Evolutionary conservation across 495 filamentous ascomycete species (phyloP), one percentile per base, ranked within the genome.

Genomic region (Jackrogersella multiformis): DNA sequence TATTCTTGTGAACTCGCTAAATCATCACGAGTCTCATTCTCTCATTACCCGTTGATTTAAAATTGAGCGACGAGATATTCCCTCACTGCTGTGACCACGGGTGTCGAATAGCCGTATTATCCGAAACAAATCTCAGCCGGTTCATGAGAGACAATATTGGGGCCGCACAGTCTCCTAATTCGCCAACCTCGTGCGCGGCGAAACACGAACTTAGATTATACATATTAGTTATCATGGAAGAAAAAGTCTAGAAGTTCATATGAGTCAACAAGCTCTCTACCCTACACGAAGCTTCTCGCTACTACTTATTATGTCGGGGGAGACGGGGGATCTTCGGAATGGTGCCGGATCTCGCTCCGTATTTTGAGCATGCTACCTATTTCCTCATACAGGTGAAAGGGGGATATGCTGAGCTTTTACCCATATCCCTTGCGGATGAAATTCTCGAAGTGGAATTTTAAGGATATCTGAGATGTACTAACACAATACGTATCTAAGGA

Each of bases 241-340:
- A 46, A 26, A 5, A 26, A 21, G 12, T 13, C 8, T 26, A 26
- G 20, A 21, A 6, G 38, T 18, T 42, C 5, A 12, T 13, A 61
- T 52, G 24, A 45, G 28, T 36, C 58, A 16, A 28, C 35, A 23
- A 44, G 7, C 2, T 10, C 45, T 13, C 15, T 10, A 61, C 32
- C 5, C 34, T 52, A 42, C n/a, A 15, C 5, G 57, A 52, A 23
- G 21, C 23, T 42, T 61, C 57, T 42, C 21, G 45, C 26, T 23
- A 18, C 5, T 34, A 49, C 39, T 13, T 34, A 12, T 35, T 9
- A 13, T n/a, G n/a, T n/a, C n/a, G n/a, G n/a, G n/a, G n/a, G n/a
- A n/a, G 12, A 9, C 51, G 52, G 54, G 28, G 53, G 15, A 65
- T 53, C 10, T 8, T 58, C 61, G 45, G 54, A 32, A 39, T 34